phyloP scores from a whole-genome alignment of 805 yeast genomes.

The Lipomyces orientalis region DNA sequence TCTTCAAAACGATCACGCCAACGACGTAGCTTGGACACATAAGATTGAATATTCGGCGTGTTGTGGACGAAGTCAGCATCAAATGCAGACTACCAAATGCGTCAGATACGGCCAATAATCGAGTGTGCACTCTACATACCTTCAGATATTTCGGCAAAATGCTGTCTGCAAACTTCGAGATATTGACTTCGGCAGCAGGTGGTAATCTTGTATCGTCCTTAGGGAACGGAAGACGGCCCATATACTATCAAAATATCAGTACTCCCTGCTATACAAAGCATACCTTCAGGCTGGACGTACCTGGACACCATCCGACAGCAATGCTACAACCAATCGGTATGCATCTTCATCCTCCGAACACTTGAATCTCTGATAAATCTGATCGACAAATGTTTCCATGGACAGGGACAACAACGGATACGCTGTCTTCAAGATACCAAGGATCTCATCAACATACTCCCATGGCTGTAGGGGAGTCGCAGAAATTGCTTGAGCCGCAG shows the following conservation, averaged over 20 bases:
- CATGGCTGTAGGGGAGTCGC: constrained; percentile 65
- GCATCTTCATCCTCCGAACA: constrained; percentile 96
- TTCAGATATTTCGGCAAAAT: constrained; percentile 87
- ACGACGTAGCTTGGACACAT: constrained; percentile 77
- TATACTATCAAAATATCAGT: constrained; percentile 49
- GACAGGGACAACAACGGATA: constrained; percentile 92
- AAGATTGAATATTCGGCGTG: constrained; percentile 87
- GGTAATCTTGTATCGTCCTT: constrained; percentile 88
- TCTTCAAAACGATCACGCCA: constrained; percentile 96
- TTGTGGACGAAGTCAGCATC: constrained; percentile 86
- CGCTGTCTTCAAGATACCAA: constrained; percentile 94
- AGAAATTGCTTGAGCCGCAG: constrained; percentile 15
- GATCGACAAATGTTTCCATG: constrained; percentile 93
- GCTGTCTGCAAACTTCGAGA: constrained; percentile 88
- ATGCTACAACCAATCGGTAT: constrained; percentile 87
- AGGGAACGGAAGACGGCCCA: constrained; percentile 84
- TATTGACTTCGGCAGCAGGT: constrained; percentile 86
- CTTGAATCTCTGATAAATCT: constrained; percentile 90
- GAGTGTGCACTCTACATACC: constrained; percentile 39
- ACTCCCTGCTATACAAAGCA: not conserved
- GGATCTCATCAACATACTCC: constrained; percentile 90
- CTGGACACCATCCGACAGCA: constrained; percentile 91
- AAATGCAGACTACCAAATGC: constrained; percentile 81
- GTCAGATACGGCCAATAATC: constrained; percentile 58
- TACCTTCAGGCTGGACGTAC: constrained; percentile 5